phyloP scores from a whole-genome alignment of 345 rosid species.

The Camelina sativa region DNA sequence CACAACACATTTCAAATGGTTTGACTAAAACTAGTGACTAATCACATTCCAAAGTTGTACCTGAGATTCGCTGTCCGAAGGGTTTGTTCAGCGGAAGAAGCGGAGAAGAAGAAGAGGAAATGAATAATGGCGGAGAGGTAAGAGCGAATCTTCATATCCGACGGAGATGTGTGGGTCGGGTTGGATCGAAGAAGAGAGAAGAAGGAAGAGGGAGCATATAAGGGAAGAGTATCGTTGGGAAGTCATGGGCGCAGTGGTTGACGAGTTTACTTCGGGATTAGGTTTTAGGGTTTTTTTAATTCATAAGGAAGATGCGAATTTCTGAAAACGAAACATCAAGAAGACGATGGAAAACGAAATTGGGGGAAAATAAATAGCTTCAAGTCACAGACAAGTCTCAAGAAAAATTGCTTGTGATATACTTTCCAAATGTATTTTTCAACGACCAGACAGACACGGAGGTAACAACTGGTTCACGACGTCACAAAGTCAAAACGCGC shows the following conservation, averaged over 20 bases:
- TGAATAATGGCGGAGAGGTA: constrained; percentile 49
- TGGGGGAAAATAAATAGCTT: constrained; percentile 63
- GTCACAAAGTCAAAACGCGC: not conserved
- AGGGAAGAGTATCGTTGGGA: constrained; percentile 59
- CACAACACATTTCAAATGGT: not conserved
- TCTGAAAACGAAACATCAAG: constrained; percentile 40
- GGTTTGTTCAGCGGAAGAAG: constrained; percentile 48
- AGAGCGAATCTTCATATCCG: constrained; percentile 47
- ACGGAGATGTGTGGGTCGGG: constrained; percentile 38
- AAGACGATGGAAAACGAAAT: constrained; percentile 49
- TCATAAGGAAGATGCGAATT: constrained; percentile 40
- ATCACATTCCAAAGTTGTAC: constrained; percentile 39
- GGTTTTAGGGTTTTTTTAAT: constrained; percentile 44
- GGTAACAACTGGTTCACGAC: not conserved
- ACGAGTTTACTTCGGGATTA: constrained; percentile 65
- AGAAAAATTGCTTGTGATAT: constrained; percentile 24
- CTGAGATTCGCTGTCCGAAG: constrained; percentile 74
- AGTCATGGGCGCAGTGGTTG: constrained; percentile 76
- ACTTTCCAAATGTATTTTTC: constrained; percentile 4
- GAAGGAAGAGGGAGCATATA: constrained; percentile 44
- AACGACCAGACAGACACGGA: constrained; percentile 18
- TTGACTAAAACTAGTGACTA: not conserved
- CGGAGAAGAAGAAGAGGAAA: constrained; percentile 33
- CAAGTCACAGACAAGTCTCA: constrained; percentile 60
- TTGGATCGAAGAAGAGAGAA: constrained; percentile 31